Conservation (phyloP, 352 stramenopile genomes). For the Globisporangium paddicum region DNA sequence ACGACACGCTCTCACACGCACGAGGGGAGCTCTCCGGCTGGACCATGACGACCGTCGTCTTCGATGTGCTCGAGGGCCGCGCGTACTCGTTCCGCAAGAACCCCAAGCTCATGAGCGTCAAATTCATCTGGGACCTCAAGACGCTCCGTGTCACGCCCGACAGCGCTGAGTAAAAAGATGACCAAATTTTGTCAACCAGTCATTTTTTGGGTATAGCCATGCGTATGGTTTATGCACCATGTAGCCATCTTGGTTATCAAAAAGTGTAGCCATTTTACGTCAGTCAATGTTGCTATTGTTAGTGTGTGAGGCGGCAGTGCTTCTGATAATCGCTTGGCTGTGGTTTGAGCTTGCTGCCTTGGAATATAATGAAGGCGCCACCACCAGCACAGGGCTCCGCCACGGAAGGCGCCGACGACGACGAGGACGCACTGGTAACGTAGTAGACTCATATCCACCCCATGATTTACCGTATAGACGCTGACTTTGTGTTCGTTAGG, state of each 20-base stretch:
- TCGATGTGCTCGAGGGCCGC: conserved; percentile 38
- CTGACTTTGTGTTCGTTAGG: conserved; percentile 9
- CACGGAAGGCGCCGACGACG: conserved; percentile 12
- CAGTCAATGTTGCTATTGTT: not conserved
- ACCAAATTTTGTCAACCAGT: not conserved
- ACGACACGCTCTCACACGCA: conserved; percentile 52
- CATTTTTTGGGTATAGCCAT: conserved; percentile 7
- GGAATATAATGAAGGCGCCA: not conserved
- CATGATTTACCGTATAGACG: no score
- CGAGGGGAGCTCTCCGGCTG: conserved; percentile 59
- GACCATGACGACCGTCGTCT: conserved; percentile 66
- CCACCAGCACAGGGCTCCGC: conserved; percentile 3
- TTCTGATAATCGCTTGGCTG: not conserved
- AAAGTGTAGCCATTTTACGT: conserved; percentile 3
- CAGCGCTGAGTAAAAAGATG: not conserved
- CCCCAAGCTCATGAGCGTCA: conserved; percentile 21
- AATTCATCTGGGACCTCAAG: conserved; percentile 47
- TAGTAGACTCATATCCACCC: not conserved
- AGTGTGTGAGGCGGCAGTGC: not conserved
- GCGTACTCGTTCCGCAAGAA: conserved; percentile 52
- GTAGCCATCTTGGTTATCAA: not conserved
- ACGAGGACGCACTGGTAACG: conserved; percentile 23
- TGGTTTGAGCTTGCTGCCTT: no score
- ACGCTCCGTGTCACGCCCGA: conserved; percentile 27
- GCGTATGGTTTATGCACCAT: not conserved